phyloP scores from a whole-genome alignment of 208 protist genomes.

The Angomonas deanei region DNA sequence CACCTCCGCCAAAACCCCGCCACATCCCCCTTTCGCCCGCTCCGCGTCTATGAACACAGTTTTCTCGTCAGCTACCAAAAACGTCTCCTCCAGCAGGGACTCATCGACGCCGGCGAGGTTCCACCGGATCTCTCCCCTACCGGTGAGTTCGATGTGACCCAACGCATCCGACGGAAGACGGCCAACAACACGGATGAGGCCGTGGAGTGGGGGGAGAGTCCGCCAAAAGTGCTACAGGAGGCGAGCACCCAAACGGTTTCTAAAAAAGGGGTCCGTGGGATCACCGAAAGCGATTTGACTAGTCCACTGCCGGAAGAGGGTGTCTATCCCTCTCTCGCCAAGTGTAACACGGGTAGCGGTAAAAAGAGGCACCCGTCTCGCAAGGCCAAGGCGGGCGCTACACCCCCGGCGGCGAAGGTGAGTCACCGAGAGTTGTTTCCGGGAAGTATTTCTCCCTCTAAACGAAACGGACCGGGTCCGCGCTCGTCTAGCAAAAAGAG shows the following conservation, averaged over 20 bases:
- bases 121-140: constrained; percentile 9
- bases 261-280: neutral
- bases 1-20: constrained; percentile 17
- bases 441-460: constrained; percentile 7
- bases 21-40: constrained; percentile 8
- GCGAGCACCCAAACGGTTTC: neutral
- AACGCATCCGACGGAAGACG: neutral
- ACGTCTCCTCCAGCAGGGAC: constrained; percentile 23
- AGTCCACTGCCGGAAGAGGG: neutral
- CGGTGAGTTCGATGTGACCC: constrained; percentile 17
- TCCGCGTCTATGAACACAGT: constrained; percentile 64
- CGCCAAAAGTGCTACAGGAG: neutral
- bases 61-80: constrained; percentile 60
- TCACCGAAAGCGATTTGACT: neutral
- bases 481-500: neutral
- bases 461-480: neutral
- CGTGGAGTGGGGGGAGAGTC: neutral
- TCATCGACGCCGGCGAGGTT: constrained; percentile 23
- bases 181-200: neutral
- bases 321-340: constrained; percentile 19
- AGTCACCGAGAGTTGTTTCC: constrained; percentile 6
- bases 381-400: neutral
- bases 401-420: neutral
- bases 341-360: constrained; percentile 9
- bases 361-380: neutral